Percentiles rank a stretch among this genome's conserved stretches.
These are phyloP conservation scores for Eimeria falciformis DNA, from an alignment of 169 alveolate species.

Conservation along the genomic window DNA sequence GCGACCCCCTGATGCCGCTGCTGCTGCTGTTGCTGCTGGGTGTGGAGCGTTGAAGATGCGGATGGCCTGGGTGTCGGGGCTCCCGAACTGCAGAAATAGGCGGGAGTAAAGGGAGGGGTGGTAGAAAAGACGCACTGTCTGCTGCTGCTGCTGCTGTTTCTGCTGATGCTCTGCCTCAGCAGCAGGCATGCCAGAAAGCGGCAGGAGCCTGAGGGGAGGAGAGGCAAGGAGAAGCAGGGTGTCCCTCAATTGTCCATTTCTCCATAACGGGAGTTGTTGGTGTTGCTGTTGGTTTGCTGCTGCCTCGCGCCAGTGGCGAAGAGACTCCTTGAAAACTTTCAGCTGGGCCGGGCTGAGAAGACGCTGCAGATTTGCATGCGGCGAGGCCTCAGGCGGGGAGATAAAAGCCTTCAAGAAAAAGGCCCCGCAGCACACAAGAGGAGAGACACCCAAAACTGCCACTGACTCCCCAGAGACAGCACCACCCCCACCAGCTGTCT, in stretches of 20 bases:
- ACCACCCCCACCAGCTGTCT: background rate
- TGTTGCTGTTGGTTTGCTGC: constrained; percentile 26
- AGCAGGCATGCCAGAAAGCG: background rate
- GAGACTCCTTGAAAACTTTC: constrained; percentile 4
- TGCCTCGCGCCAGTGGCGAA: constrained; percentile 14
- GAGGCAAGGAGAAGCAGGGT: constrained; percentile 15
- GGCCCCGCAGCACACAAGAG: constrained; percentile 34
- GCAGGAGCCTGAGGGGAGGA: constrained; percentile 46
- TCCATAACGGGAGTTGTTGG: constrained; percentile 35
- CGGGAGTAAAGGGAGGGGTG: constrained; percentile 12
- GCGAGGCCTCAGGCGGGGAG: background rate
- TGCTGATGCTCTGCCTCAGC: background rate
- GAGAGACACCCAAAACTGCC: background rate
- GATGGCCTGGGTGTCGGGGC: constrained; percentile 48
- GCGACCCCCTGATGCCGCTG: background rate
- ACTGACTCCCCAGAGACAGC: background rate
- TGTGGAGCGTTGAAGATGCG: background rate
- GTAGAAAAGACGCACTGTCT: constrained; percentile 39
- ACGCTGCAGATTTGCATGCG: background rate
- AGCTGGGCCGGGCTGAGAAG: background rate
- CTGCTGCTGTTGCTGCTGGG: background rate
- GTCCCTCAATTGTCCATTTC: constrained; percentile 9
- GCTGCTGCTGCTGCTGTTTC: background rate
- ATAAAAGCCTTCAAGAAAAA: background rate
- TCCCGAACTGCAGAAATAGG: constrained; percentile 58